Base-by-base conservation (phyloP, 2,329 filamentous ascomycete species). In the Venturiaceae sp. region DNA sequence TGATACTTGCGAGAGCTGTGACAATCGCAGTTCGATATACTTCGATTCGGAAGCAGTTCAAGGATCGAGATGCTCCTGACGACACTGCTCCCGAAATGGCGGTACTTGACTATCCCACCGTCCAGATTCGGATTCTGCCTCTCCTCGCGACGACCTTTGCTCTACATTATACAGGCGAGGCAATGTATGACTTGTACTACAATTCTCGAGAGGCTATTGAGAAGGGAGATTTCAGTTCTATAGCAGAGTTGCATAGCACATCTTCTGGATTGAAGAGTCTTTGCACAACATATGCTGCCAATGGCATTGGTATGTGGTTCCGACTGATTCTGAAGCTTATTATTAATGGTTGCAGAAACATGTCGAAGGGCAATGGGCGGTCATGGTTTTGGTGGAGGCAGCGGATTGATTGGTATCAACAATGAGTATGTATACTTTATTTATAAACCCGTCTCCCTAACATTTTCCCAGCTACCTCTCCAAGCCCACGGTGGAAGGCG, bases 401-500 rank as follows among this genome's bases (percentile, higher is more conserved):
- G 76, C 63, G 79, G 79, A 1, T 72, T 80, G 33, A 75, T 81
- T 11, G 76, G 78, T 32, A 67, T 80, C 37, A 79, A 80, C 62
- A 71, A 74, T 14, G 76, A 79, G 63, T 66, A 46, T 26, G 63
- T 61, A 37, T 30, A 14, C 30, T 21, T 23, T 56, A 3, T 41
- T 56, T 9, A n/a, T 6, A 5, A 16, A 21, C 3, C 21, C 0
- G 14, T 2, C 23, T 30, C 21, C 7, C 19, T 56, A 14, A 41
- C 19, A 46, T 13, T 39, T 14, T 26, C 14, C 19, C 19, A 56
- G 53, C 37, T 79, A 80, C 56, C 68, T 79, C 5, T 75, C 77
- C 2, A 81, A 81, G 64, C 77, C 77, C 0, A 81, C 78, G 0
- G 79, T 82, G 2, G 78, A 82, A 62, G 79, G 79, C 1, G 79